Evolutionary conservation across 2,329 filamentous ascomycete species (phyloP).

Genomic region (Xylariaceae sp.): DNA sequence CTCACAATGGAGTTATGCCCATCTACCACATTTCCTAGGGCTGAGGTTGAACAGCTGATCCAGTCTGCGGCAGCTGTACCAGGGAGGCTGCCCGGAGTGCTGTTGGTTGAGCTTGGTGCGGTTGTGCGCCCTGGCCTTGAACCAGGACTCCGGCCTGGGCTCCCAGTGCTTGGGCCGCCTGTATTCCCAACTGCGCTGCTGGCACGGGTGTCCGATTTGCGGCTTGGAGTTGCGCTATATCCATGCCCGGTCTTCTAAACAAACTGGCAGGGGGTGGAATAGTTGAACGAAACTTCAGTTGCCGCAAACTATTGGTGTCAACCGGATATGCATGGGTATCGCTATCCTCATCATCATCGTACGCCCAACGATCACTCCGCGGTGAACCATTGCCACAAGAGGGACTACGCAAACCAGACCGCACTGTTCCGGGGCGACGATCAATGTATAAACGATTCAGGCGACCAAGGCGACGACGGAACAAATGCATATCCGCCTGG

Average conservation of each 20-base stretch:
- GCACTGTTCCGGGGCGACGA: conserved; percentile 59
- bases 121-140: conserved; percentile 17
- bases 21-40: neutral
- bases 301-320: conserved; percentile 62
- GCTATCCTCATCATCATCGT: conserved; percentile 73
- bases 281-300: conserved; percentile 58
- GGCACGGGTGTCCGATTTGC: conserved; percentile 27
- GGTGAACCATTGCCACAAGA: no score
- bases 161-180: conserved; percentile 18
- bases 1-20: conserved; percentile 1
- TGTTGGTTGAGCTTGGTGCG: conserved; percentile 7
- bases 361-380: conserved; percentile 72
- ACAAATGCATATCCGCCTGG: conserved; percentile 55
- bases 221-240: conserved; percentile 27
- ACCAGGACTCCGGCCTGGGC: conserved; percentile 16
- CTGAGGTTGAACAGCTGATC: neutral
- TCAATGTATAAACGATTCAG: conserved; percentile 86
- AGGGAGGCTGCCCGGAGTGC: conserved; percentile 7
- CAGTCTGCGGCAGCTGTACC: conserved; percentile 12
- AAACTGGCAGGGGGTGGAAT: conserved; percentile 48
- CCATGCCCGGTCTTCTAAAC: conserved; percentile 36
- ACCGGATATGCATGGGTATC: conserved; percentile 70
- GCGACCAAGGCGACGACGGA: conserved; percentile 78
- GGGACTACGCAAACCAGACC: conserved; percentile 25
- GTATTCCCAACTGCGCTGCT: conserved; percentile 19